Evolutionary conservation across 768 basidiomycete genomes (phyloP).

Genomic region (Russula abietina): DNA sequence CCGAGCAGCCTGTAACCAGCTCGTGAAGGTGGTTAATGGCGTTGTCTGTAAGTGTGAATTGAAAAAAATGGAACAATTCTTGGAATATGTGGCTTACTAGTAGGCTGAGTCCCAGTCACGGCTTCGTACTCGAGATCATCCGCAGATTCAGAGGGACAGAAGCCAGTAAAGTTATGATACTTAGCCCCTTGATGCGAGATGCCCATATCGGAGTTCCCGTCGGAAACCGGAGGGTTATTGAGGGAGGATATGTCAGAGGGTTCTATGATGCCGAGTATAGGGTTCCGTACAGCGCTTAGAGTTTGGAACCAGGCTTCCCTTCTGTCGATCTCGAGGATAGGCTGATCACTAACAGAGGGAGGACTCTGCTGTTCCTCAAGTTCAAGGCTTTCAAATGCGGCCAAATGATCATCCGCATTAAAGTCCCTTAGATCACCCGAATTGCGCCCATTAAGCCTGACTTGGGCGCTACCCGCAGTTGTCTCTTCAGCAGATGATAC

Average conservation of each 20-base stretch:
- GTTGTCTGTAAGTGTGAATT: not conserved
- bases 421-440: not conserved
- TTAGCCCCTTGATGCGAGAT: constrained; percentile 8
- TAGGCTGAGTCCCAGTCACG: not conserved
- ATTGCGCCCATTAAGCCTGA: too few species aligned
- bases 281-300: constrained; percentile 3
- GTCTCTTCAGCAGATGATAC: not conserved
- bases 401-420: constrained; percentile 2
- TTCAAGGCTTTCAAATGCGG: constrained; percentile 20
- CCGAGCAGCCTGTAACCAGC: constrained; percentile 73
- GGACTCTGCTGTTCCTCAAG: not conserved
- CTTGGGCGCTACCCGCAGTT: not conserved
- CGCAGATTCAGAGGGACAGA: constrained; percentile 16
- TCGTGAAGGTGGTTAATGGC: constrained; percentile 34
- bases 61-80: not conserved
- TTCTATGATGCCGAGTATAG: not conserved
- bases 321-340: constrained; percentile 7
- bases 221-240: constrained; percentile 17
- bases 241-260: constrained; percentile 23
- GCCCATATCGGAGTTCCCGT: constrained; percentile 1
- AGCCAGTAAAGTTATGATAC: constrained; percentile 8
- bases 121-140: constrained; percentile 16
- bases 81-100: constrained; percentile 4
- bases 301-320: constrained; percentile 18
- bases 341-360: not conserved